A percentile compares a stretch with the other conserved stretches of the same genome.
These are phyloP conservation scores for Porcisia hertigi DNA, from an alignment of 208 protist species.

Conservation along the genomic window DNA sequence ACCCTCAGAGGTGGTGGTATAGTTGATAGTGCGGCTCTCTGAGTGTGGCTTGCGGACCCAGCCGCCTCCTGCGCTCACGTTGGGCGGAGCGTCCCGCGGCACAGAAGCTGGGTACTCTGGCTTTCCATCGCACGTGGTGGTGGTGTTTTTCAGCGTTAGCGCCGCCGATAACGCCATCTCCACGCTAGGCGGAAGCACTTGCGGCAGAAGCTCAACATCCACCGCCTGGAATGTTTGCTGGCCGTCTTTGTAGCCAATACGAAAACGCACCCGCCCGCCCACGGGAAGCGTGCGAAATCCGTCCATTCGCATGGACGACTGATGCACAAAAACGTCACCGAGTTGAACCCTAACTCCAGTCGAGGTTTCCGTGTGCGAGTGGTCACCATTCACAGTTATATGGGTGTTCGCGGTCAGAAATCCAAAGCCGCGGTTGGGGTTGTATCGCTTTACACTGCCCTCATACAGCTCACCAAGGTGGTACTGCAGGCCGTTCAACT, in stretches of 20 bases:
- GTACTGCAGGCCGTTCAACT: constrained; percentile 49
- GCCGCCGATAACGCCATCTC: not conserved
- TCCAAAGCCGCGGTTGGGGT: constrained; percentile 62
- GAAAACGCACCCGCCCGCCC: constrained; percentile 57
- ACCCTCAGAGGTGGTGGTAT: not conserved
- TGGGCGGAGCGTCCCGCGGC: not conserved
- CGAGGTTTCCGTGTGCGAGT: not conserved
- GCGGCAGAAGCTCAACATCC: constrained; percentile 44
- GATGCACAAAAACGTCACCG: constrained; percentile 73
- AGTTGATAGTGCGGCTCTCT: not conserved
- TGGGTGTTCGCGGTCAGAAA: constrained; percentile 58
- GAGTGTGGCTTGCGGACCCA: not conserved
- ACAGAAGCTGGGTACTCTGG: not conserved
- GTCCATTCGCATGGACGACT: constrained; percentile 63
- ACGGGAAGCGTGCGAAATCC: constrained; percentile 57
- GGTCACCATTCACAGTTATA: constrained; percentile 4
- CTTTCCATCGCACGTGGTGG: not conserved
- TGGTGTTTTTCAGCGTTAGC: not conserved
- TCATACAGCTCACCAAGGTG: constrained; percentile 61
- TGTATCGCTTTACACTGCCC: constrained; percentile 70
- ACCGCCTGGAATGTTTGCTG: constrained; percentile 50
- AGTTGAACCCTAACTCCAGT: constrained; percentile 23
- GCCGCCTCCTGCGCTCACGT: not conserved
- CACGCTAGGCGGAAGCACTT: constrained; percentile 10
- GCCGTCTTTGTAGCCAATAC: constrained; percentile 48